Evolutionary conservation across 805 yeast species (phyloP).

Genomic region (Lipomyces oligophaga): DNA sequence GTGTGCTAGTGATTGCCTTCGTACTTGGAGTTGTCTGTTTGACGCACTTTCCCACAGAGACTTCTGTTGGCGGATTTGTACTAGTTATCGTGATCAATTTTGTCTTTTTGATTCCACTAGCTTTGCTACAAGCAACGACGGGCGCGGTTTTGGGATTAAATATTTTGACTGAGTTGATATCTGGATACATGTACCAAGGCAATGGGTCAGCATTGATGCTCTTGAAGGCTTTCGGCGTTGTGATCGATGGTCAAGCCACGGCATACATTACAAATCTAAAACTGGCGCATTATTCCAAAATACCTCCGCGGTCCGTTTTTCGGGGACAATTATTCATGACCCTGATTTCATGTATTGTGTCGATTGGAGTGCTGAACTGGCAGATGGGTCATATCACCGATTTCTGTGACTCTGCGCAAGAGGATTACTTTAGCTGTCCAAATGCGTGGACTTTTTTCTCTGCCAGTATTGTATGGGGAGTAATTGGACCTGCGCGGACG

Average conservation of each 20-base stretch:
- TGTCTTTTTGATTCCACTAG: constrained; percentile 57
- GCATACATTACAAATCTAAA: constrained; percentile 55
- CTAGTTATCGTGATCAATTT: constrained; percentile 54
- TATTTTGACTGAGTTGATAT: constrained; percentile 60
- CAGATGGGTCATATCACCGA: constrained; percentile 40
- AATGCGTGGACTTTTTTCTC: constrained; percentile 47
- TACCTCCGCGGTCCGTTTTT: constrained; percentile 61
- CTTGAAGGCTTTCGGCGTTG: constrained; percentile 42
- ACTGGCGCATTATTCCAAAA: constrained; percentile 59
- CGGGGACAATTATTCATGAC: constrained; percentile 48
- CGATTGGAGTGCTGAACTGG: constrained; percentile 45
- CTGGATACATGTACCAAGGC: constrained; percentile 64
- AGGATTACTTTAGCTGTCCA: constrained; percentile 49
- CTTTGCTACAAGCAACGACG: constrained; percentile 59
- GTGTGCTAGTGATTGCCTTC: constrained; percentile 46
- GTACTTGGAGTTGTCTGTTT: constrained; percentile 44
- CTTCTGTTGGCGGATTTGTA: constrained; percentile 61
- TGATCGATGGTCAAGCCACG: constrained; percentile 47
- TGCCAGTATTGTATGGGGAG: constrained; percentile 63
- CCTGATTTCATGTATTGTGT: constrained; percentile 45
- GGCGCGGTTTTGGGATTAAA: constrained; percentile 57
- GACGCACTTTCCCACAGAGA: constrained; percentile 44
- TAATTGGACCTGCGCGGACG: constrained; percentile 59
- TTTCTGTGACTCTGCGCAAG: constrained; percentile 46
- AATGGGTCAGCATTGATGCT: constrained; percentile 59